Evolutionary conservation across 176 grass and related monocot genomes (phyloP).

Genomic region (Triticum monococcum): DNA sequence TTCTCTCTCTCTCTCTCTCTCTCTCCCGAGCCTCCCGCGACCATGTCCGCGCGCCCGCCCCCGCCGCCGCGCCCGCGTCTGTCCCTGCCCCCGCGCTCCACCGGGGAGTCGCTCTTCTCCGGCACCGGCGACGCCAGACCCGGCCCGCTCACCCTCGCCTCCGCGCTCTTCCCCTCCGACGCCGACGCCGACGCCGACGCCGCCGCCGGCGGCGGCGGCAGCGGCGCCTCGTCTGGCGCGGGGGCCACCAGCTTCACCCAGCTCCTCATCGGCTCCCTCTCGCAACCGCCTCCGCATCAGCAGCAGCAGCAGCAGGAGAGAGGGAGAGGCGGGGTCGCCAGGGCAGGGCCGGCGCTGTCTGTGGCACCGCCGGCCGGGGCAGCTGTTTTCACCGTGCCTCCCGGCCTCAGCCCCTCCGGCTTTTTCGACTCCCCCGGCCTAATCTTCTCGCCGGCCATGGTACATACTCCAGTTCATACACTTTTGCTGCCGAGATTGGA

Average conservation of each 20-base stretch:
- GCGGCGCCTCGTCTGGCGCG: slow-evolving; percentile 10
- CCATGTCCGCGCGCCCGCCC: slow-evolving; percentile 61
- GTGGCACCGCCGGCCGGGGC: slow-evolving; percentile 25
- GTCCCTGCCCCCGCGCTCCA: slow-evolving; percentile 60
- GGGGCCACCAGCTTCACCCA: slow-evolving; percentile 66
- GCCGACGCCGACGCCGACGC: slow-evolving; percentile 27
- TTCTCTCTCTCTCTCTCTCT: neutral
- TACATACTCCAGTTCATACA: slow-evolving; percentile 28
- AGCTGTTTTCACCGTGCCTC: slow-evolving; percentile 60
- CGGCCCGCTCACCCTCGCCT: slow-evolving; percentile 86
- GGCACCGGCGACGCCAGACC: slow-evolving; percentile 66
- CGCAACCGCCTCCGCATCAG: slow-evolving; percentile 8
- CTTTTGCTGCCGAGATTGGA: slow-evolving; percentile 6
- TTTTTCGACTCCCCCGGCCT: slow-evolving; percentile 66
- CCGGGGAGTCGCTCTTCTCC: slow-evolving; percentile 62
- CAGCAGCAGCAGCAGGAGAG: slow-evolving; percentile 26
- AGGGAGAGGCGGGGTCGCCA: slow-evolving; percentile 27
- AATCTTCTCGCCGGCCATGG: slow-evolving; percentile 70
- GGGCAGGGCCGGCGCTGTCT: slow-evolving; percentile 33
- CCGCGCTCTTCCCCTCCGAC: slow-evolving; percentile 69
- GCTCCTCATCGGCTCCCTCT: slow-evolving; percentile 60
- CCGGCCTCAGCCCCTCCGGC: slow-evolving; percentile 68
- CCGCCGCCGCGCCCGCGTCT: slow-evolving; percentile 66
- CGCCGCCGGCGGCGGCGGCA: slow-evolving; percentile 4
- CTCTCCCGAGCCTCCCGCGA: neutral